Evolutionary conservation across 1,284 basidiomycete species (phyloP), one percentile per base, ranked within the genome.

Genomic region (Naganishia sp.): DNA sequence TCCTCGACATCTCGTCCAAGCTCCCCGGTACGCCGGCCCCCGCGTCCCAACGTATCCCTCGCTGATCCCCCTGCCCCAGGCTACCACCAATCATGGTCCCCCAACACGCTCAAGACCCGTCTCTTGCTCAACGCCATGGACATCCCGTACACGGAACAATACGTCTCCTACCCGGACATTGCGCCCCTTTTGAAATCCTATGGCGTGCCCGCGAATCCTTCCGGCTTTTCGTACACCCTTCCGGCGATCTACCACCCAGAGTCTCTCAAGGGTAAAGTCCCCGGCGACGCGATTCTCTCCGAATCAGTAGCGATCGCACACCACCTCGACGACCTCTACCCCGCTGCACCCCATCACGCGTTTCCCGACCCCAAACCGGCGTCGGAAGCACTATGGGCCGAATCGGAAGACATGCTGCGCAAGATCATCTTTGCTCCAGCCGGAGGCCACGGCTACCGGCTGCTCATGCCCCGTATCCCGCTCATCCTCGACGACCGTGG

Each of bases 121-220:
- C 54, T 70, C 15, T 39, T 64, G 0, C 66, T 72, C 25, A 70
- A 70, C 55, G 66, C 64, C 56, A 70, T 66, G 45, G 33, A 42
- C 0, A 68, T 70, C 13, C 68, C 68, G 0, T 72, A 70, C 56
- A 61, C 55, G 1, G 48, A 69, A 36, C 49, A 63, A n/a, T 69
- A 55, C 50, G 23, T 72, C 52, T 70, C 69, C 6, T 72, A 72
- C 63, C 70, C 70, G 2, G 70, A 72, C 59, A 72, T 72, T 45
- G 46, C 45, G 2, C 42, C 61, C n/a, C 13, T 70, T 5, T 48
- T 69, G 28, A 28, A 61, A n/a, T 68, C 68, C 6, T 57, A 63
- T 43, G 56, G 60, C 21, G 56, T 61, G 46, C n/a, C 54, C 15
- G 33, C 31, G 6, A 42, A 64, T 43, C 16, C 11, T 16, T 16